A percentile compares a stretch with the other conserved stretches of the same genome.
These are phyloP conservation scores for Ceratocystis lukuohia DNA, from an alignment of 2,329 filamentous ascomycete genomes.

Conservation along the genomic window DNA sequence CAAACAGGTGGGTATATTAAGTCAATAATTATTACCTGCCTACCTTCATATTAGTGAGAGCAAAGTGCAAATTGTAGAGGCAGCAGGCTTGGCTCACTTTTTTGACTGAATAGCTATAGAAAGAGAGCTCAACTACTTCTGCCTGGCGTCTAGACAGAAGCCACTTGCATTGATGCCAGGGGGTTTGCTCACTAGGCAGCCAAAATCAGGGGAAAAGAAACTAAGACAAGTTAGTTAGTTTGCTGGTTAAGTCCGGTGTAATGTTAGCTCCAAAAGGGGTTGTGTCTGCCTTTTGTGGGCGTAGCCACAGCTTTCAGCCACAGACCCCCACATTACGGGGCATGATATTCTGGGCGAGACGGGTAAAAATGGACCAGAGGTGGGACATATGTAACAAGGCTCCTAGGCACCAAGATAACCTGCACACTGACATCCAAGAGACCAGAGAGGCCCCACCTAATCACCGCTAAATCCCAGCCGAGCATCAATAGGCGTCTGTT, in stretches of 20 bases:
- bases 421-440: not conserved
- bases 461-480: not conserved
- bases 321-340: not conserved
- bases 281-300: no score
- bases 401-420: conserved; percentile 8
- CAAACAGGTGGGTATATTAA: not conserved
- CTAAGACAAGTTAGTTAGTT: not conserved
- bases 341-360: not conserved
- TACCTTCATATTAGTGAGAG: no score
- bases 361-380: not conserved
- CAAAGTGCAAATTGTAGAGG: no score
- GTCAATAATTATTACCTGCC: no score
- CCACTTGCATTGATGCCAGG: not conserved
- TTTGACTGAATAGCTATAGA: not conserved
- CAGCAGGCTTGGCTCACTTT: not conserved
- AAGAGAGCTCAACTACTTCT: not conserved
- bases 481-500: not conserved
- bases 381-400: not conserved
- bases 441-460: not conserved
- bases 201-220: not conserved
- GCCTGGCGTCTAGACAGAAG: not conserved
- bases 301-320: not conserved
- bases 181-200: not conserved
- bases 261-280: no score
- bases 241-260: not conserved